Conservation (phyloP, 2,329 filamentous ascomycete species). For the Diaporthe citri region DNA sequence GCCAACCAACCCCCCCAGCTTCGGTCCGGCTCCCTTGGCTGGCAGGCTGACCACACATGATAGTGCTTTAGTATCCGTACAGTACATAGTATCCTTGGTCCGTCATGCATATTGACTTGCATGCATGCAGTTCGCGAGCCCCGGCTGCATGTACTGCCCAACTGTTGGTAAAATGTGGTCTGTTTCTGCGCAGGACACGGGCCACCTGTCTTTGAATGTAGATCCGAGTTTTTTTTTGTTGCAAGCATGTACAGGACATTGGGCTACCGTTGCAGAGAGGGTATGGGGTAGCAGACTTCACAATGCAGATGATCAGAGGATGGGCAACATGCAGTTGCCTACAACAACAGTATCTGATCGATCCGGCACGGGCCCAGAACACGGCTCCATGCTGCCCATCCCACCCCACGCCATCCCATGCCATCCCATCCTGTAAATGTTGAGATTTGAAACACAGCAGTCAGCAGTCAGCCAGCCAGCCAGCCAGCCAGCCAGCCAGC, state of each 20-base stretch:
- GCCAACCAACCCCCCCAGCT: background rate
- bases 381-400: background rate
- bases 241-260: too few species aligned
- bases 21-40: slow-evolving; percentile 28
- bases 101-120: slow-evolving; percentile 12
- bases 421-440: background rate
- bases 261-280: background rate
- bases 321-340: background rate
- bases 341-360: background rate
- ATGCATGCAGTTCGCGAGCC: background rate
- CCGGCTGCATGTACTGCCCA: background rate
- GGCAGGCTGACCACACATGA: slow-evolving; percentile 12
- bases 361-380: background rate
- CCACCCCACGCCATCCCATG: background rate
- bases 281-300: background rate
- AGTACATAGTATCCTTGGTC: slow-evolving; percentile 1
- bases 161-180: background rate
- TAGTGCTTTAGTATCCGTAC: background rate
- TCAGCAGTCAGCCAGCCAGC: background rate
- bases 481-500: background rate
- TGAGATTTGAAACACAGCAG: slow-evolving; percentile 23
- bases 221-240: too few species aligned
- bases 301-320: background rate
- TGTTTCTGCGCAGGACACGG: background rate
- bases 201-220: too few species aligned